phyloP scores from a whole-genome alignment of 352 stramenopile genomes.

The Globisporangium canariense region DNA sequence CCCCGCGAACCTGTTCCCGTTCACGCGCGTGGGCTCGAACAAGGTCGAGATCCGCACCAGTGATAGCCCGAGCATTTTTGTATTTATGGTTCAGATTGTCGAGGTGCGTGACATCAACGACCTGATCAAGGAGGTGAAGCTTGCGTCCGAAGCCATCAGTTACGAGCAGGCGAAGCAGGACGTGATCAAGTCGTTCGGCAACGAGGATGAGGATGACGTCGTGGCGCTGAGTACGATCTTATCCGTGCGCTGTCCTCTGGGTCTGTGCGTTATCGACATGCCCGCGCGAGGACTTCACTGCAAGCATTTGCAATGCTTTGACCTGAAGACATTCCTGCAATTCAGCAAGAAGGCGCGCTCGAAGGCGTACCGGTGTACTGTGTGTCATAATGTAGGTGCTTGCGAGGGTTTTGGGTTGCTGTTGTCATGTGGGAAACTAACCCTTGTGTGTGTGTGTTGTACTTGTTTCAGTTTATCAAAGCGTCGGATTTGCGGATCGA shows the following conservation, averaged over 20 bases:
- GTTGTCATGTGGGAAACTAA: background rate
- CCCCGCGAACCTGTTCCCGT: constrained; percentile 71
- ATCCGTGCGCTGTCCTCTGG: constrained; percentile 87
- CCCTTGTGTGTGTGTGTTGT: constrained; percentile 11
- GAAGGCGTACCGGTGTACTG: constrained; percentile 86
- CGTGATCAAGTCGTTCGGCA: constrained; percentile 79
- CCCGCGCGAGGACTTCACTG: constrained; percentile 89
- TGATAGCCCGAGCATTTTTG: constrained; percentile 63
- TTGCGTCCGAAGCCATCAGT: constrained; percentile 58
- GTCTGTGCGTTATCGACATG: constrained; percentile 83
- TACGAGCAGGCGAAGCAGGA: constrained; percentile 71
- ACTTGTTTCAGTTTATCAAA: constrained; percentile 75
- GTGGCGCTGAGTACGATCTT: constrained; percentile 84
- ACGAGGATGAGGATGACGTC: constrained; percentile 78
- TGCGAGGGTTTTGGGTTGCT: background rate
- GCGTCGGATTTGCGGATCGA: constrained; percentile 85
- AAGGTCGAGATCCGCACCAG: constrained; percentile 65
- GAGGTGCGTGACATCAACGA: constrained; percentile 60
- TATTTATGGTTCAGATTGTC: constrained; percentile 72
- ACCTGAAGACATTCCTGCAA: constrained; percentile 90
- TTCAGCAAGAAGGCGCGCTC: constrained; percentile 89
- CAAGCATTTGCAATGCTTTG: constrained; percentile 96
- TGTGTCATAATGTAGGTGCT: constrained; percentile 84
- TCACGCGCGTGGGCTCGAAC: constrained; percentile 64
- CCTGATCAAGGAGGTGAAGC: constrained; percentile 57